A percentile compares a stretch with the other conserved stretches of the same genome.
phyloP scores from a whole-genome alignment of 2,329 filamentous ascomycete genomes.

The Orbilia brochopaga region DNA sequence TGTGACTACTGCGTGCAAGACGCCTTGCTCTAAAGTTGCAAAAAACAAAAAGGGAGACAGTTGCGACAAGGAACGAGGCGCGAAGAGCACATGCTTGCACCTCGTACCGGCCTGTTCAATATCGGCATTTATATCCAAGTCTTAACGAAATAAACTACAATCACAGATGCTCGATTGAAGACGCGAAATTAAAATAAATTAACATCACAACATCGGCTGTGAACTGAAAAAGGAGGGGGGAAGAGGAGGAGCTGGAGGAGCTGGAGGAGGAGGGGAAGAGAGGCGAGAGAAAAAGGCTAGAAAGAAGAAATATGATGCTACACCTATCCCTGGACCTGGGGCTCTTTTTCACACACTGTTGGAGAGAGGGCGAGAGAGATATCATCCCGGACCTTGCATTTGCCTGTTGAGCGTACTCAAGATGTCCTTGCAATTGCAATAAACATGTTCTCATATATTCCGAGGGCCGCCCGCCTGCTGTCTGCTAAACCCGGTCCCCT shows the following conservation, averaged over 20 bases:
- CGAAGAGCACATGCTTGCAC: background rate
- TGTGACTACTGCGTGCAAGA: constrained; percentile 1
- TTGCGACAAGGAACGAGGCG: background rate
- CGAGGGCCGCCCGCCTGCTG: constrained; percentile 49
- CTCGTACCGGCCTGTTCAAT: no score
- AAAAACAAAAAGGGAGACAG: background rate
- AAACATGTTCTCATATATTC: constrained; percentile 51
- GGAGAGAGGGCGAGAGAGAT: constrained; percentile 35
- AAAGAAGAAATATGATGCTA: constrained; percentile 15
- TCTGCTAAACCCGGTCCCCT: constrained; percentile 16
- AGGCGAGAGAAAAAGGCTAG: background rate
- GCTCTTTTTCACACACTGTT: constrained; percentile 23
- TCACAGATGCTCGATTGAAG: background rate
- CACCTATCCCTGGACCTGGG: constrained; percentile 9
- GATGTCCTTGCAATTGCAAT: constrained; percentile 11
- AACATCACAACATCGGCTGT: constrained; percentile 3
- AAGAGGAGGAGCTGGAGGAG: background rate
- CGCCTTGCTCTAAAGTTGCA: background rate
- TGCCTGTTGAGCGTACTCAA: constrained; percentile 12
- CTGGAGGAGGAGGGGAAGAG: background rate
- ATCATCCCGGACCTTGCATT: constrained; percentile 42
- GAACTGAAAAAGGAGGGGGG: background rate
- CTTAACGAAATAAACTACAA: background rate
- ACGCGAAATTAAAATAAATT: background rate
- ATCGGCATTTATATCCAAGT: no score